A percentile compares a stretch with the other conserved stretches of the same genome.
These are phyloP conservation scores for Cordyceps militaris DNA, from an alignment of 2,329 filamentous ascomycete species.

Conservation along the genomic window DNA sequence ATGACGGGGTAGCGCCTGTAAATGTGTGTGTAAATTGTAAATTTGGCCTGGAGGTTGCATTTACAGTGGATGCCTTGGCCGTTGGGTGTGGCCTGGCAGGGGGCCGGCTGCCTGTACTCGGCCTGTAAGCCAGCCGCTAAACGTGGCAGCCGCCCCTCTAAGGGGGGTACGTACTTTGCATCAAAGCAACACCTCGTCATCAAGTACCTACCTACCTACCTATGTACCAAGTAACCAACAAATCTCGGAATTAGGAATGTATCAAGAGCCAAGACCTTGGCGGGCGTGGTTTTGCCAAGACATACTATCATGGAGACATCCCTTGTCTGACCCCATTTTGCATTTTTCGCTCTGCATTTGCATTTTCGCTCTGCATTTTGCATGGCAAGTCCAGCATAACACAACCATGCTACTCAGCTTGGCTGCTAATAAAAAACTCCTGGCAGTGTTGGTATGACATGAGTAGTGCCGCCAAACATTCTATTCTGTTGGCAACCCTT, in stretches of 20 bases:
- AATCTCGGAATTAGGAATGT: neutral
- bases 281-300: neutral
- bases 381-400: neutral
- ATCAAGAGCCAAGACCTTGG: neutral
- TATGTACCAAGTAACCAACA: neutral
- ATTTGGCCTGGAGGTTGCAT: neutral
- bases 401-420: neutral
- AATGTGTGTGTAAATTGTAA: neutral
- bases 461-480: too few relatives aligned
- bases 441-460: neutral
- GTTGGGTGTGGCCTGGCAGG: too few relatives aligned
- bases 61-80: neutral
- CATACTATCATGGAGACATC: neutral
- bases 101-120: too few relatives aligned
- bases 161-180: too few relatives aligned
- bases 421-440: too few relatives aligned
- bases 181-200: too few relatives aligned
- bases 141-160: too few relatives aligned
- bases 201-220: neutral
- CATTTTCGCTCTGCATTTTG: too few relatives aligned
- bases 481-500: too few relatives aligned
- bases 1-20: neutral
- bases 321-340: neutral
- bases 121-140: too few relatives aligned
- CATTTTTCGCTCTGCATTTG: too few relatives aligned